Evolutionary conservation across 495 filamentous ascomycete species (phyloP).

Genomic region (Aspergillus asperescens): DNA sequence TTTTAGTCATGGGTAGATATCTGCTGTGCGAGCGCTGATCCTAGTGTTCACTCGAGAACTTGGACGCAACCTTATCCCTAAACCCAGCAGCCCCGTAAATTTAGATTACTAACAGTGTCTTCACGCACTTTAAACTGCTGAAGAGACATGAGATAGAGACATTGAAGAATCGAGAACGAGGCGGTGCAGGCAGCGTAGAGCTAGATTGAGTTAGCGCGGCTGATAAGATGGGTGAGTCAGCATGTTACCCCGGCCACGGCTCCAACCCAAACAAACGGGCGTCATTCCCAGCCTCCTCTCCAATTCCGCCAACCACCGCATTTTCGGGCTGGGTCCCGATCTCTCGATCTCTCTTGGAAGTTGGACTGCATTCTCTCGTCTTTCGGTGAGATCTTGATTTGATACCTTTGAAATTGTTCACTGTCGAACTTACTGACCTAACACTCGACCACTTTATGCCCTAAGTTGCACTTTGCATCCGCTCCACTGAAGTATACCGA

Average conservation of each 20-base stretch:
- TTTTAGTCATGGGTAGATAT: too few species aligned
- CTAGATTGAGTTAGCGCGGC: neutral
- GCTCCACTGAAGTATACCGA: constrained; percentile 1
- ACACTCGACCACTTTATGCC: neutral
- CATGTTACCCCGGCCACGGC: constrained; percentile 30
- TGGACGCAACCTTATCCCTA: too few species aligned
- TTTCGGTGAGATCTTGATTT: neutral
- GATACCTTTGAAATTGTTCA: neutral
- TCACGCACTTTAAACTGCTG: too few species aligned
- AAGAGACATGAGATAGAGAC: too few species aligned
- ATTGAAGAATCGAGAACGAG: too few species aligned
- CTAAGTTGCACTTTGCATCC: neutral
- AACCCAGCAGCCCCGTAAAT: too few species aligned
- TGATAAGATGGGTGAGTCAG: constrained; percentile 21
- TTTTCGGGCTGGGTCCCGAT: constrained; percentile 21
- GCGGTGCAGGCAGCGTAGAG: too few species aligned
- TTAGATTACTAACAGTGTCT: too few species aligned
- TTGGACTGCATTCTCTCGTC: neutral
- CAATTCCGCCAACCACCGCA: constrained; percentile 41
- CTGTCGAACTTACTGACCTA: neutral
- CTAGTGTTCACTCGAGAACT: too few species aligned
- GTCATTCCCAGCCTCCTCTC: constrained; percentile 37
- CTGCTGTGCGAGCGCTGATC: neutral
- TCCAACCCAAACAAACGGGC: constrained; percentile 25
- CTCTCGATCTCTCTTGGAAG: constrained; percentile 4